A percentile compares a stretch with the other conserved stretches of the same genome.
phyloP scores from a whole-genome alignment of 108 stramenopile species.

The Nannochloropsis granulata region DNA sequence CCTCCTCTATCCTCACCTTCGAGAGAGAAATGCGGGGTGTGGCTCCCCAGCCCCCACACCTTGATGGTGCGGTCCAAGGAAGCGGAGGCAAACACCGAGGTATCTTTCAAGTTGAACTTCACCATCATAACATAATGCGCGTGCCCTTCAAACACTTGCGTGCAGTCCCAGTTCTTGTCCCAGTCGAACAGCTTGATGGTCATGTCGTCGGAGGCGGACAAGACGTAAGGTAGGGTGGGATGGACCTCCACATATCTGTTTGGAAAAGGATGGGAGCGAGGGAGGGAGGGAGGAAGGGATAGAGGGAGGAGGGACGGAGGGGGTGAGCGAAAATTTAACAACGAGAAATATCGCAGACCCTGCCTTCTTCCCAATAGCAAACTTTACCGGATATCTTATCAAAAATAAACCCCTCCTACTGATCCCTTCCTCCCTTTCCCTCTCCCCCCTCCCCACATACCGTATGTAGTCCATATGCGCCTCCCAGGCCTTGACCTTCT shows the following conservation, averaged over 20 bases:
- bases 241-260: slow-evolving; percentile 70
- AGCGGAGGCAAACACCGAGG: slow-evolving; percentile 93
- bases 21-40: slow-evolving; percentile 81
- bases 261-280: background rate
- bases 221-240: slow-evolving; percentile 78
- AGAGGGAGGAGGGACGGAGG: no score
- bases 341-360: no score
- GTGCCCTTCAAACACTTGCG: slow-evolving; percentile 88
- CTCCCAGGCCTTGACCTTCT: slow-evolving; percentile 88
- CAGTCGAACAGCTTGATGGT: slow-evolving; percentile 97
- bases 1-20: slow-evolving; percentile 43
- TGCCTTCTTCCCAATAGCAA: no score
- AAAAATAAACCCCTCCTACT: no score
- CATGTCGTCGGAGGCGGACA: slow-evolving; percentile 86
- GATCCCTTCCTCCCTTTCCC: no score
- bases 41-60: slow-evolving; percentile 80
- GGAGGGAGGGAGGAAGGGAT: background rate
- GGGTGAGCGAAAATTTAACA: no score
- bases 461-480: slow-evolving; percentile 98
- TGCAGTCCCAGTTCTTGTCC: slow-evolving; percentile 86
- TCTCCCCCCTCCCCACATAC: slow-evolving; percentile 1
- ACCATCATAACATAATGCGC: slow-evolving; percentile 99
- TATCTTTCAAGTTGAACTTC: slow-evolving; percentile 97
- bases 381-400: no score
- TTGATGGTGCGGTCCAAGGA: slow-evolving; percentile 90